A percentile compares a stretch with the other conserved stretches of the same genome.
These are phyloP conservation scores for Yarrowia sp. DNA, from an alignment of 805 yeast species.

Conservation along the genomic window DNA sequence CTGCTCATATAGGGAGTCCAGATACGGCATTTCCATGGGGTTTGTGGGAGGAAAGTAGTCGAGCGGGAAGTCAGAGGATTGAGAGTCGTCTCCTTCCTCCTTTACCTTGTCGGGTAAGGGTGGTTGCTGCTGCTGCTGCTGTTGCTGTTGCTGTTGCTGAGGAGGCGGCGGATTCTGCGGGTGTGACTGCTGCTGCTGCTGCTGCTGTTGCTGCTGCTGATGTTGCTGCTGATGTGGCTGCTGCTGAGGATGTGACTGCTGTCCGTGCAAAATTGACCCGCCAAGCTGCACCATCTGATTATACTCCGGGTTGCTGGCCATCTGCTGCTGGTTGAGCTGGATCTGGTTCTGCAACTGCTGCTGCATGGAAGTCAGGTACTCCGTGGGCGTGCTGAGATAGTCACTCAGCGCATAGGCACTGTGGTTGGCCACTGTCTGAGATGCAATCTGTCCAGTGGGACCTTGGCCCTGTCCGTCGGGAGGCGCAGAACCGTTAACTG, in stretches of 20 bases:
- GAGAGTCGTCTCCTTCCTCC: constrained; percentile 23
- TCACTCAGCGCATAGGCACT: constrained; percentile 22
- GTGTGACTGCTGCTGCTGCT: neutral
- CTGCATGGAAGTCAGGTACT: constrained; percentile 24
- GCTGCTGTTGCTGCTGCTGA: neutral
- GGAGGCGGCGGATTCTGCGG: no score
- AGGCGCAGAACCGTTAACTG: neutral
- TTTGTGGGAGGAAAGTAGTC: constrained; percentile 29
- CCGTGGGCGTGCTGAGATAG: constrained; percentile 24
- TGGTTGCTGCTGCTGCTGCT: neutral
- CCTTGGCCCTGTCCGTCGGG: neutral
- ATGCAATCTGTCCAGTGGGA: constrained; percentile 6
- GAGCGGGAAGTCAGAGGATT: constrained; percentile 32
- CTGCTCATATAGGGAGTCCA: neutral
- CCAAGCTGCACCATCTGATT: constrained; percentile 18
- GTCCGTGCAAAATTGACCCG: neutral
- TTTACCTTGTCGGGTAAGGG: neutral
- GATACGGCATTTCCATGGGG: constrained; percentile 18
- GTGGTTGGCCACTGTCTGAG: neutral
- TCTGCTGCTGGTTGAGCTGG: constrained; percentile 11
- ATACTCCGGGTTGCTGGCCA: constrained; percentile 14
- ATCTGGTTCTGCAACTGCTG: constrained; percentile 21
- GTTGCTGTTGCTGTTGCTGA: neutral
- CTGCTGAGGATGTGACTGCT: neutral
- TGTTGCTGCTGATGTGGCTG: neutral